These are phyloP conservation scores for Raffaelea deltoideospora DNA, from an alignment of 2,329 filamentous ascomycete species.

Conservation along the genomic window DNA sequence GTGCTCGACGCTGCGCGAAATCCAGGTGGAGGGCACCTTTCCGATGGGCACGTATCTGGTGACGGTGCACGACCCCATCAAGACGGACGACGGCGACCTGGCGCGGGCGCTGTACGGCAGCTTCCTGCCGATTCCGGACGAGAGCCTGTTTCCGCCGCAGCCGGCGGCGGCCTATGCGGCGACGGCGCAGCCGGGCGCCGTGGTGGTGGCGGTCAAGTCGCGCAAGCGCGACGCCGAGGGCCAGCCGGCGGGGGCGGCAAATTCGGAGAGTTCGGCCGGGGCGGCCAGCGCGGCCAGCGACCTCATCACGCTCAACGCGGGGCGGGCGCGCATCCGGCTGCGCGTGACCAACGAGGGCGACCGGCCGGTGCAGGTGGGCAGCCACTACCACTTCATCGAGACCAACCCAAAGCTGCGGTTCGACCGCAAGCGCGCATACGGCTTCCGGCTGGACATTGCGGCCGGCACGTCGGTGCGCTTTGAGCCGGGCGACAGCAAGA, in stretches of 20 bases:
- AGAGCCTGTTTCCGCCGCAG: slow-evolving; percentile 50
- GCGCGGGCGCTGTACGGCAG: slow-evolving; percentile 80
- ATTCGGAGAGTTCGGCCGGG: too few species aligned
- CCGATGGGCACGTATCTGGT: slow-evolving; percentile 83
- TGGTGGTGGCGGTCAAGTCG: too few species aligned
- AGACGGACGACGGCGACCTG: slow-evolving; percentile 72
- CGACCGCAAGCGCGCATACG: slow-evolving; percentile 68
- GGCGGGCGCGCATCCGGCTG: slow-evolving; percentile 56
- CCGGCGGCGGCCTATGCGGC: slow-evolving; percentile 50
- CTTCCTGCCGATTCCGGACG: slow-evolving; percentile 67
- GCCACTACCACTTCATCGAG: slow-evolving; percentile 93
- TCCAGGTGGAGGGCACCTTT: slow-evolving; percentile 93
- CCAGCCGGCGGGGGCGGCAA: too few species aligned
- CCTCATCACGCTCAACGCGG: slow-evolving; percentile 61
- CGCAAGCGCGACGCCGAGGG: too few species aligned
- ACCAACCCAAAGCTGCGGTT: slow-evolving; percentile 84
- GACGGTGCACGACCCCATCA: slow-evolving; percentile 82
- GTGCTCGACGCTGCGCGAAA: slow-evolving; percentile 59
- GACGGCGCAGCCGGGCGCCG: slow-evolving; percentile 60
- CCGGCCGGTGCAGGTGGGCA: slow-evolving; percentile 80
- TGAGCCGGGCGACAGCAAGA: slow-evolving; percentile 85
- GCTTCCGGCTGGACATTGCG: slow-evolving; percentile 75
- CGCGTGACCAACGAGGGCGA: slow-evolving; percentile 78
- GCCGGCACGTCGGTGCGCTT: slow-evolving; percentile 88
- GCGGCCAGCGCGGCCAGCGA: too few species aligned